Evolutionary conservation across 192 early-diverging fungal species (phyloP).

Genomic region (Coemansia erecta): DNA sequence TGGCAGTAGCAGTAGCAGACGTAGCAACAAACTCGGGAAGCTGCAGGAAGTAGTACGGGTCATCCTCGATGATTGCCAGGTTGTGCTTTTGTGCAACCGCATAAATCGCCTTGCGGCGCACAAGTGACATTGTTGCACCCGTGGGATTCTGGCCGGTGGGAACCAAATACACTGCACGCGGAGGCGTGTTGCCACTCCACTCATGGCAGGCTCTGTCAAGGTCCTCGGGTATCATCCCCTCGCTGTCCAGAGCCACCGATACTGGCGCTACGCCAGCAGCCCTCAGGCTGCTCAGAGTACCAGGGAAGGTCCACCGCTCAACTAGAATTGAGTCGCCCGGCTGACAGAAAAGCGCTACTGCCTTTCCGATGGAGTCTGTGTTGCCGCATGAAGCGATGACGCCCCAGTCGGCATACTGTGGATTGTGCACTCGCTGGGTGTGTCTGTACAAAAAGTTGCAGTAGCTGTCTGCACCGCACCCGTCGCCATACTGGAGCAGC

Average conservation of each 20-base stretch:
- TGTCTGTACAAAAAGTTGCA: slow-evolving; percentile 53
- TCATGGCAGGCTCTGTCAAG: slow-evolving; percentile 53
- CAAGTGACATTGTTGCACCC: slow-evolving; percentile 73
- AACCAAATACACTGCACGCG: slow-evolving; percentile 68
- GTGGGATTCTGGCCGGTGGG: slow-evolving; percentile 90
- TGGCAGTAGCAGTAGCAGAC: too few relatives aligned
- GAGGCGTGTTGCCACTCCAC: slow-evolving; percentile 52
- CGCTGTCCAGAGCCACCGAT: slow-evolving; percentile 56
- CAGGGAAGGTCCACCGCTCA: slow-evolving; percentile 62
- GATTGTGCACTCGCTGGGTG: slow-evolving; percentile 47
- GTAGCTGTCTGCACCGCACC: slow-evolving; percentile 54
- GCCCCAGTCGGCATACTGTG: slow-evolving; percentile 62
- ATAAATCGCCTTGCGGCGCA: slow-evolving; percentile 77
- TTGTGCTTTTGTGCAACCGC: slow-evolving; percentile 70
- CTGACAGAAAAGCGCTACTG: slow-evolving; percentile 54
- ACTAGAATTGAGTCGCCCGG: slow-evolving; percentile 60
- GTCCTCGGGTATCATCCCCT: slow-evolving; percentile 63
- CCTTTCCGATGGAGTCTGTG: slow-evolving; percentile 59
- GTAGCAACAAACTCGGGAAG: slow-evolving; percentile 18
- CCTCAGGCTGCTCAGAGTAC: slow-evolving; percentile 52
- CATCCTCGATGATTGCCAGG: slow-evolving; percentile 90
- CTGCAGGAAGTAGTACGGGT: slow-evolving; percentile 93
- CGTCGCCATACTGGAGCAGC: slow-evolving; percentile 62
- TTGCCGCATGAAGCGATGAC: slow-evolving; percentile 62
- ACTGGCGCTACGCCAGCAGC: slow-evolving; percentile 49